Conservation (phyloP, 2,329 filamentous ascomycete species). For the Botryosphaeria dothidea region DNA sequence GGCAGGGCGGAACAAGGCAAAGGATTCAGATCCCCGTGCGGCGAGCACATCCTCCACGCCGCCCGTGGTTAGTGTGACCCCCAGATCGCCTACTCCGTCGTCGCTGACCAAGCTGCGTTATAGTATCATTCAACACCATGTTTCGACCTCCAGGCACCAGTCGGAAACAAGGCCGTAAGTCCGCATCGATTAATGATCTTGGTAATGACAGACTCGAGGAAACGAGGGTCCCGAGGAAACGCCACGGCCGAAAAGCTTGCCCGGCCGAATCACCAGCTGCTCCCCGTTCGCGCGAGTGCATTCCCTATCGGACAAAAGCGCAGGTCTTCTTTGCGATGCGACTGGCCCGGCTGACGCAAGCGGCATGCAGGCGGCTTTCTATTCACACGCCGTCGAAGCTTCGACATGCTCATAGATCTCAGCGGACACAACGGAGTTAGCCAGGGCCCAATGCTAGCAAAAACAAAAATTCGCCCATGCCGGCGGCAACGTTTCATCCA, state of each 20-base stretch:
- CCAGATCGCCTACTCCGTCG: too few species aligned
- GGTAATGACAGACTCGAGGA: neutral
- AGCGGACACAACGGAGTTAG: neutral
- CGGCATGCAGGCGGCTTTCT: neutral
- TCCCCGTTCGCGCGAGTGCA: too few species aligned
- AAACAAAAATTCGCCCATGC: neutral
- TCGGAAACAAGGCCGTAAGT: neutral
- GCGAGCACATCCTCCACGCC: neutral
- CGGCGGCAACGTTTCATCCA: neutral
- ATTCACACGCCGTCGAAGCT: neutral
- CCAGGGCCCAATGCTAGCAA: neutral
- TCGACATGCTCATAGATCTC: conserved; percentile 1
- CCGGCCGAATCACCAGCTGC: too few species aligned
- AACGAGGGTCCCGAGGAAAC: neutral
- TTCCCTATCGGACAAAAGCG: neutral
- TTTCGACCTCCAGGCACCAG: too few species aligned
- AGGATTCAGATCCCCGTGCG: neutral
- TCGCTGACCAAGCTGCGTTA: too few species aligned
- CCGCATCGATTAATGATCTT: neutral
- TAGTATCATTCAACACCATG: too few species aligned
- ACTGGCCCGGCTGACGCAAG: neutral
- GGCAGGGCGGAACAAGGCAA: neutral
- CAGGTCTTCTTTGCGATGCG: neutral
- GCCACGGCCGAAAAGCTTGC: neutral
- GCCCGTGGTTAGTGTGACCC: neutral